Percentiles rank a stretch among this genome's conserved stretches.
Conservation (phyloP, 108 stramenopile genomes). For the Conticribra guillardii region DNA sequence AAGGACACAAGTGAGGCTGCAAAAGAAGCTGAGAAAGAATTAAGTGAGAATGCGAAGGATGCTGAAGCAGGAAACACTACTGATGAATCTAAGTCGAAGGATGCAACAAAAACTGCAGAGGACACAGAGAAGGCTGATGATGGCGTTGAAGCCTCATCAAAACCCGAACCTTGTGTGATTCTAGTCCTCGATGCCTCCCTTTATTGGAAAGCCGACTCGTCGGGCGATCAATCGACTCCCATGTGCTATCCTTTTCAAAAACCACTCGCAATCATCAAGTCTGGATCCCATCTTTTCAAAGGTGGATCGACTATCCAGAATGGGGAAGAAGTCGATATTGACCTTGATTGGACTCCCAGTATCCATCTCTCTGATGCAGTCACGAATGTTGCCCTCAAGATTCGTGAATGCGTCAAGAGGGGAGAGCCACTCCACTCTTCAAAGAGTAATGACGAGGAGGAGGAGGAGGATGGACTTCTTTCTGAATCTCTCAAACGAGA, state of each 20-base stretch:
- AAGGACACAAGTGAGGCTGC: neutral
- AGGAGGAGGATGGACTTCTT: slow-evolving; percentile 42
- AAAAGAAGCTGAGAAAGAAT: neutral
- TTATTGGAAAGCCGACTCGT: slow-evolving; percentile 52
- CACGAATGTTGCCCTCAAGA: slow-evolving; percentile 82
- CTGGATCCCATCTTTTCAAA: slow-evolving; percentile 64
- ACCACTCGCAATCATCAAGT: slow-evolving; percentile 68
- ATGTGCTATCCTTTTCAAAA: slow-evolving; percentile 78
- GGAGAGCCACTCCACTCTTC: slow-evolving; percentile 76
- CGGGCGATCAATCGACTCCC: slow-evolving; percentile 43
- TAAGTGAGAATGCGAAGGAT: neutral
- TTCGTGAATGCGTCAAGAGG: slow-evolving; percentile 75
- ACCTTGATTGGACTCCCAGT: slow-evolving; percentile 89
- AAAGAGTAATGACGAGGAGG: slow-evolving; percentile 27
- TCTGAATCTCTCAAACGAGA: slow-evolving; percentile 33
- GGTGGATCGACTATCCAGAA: slow-evolving; percentile 67
- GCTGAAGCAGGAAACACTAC: neutral
- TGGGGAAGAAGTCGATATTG: slow-evolving; percentile 74
- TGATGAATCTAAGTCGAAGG: neutral
- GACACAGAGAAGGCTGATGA: neutral
- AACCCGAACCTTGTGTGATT: slow-evolving; percentile 42
- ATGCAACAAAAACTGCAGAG: slow-evolving; percentile 2
- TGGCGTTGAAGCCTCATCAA: neutral
- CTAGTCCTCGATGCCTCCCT: slow-evolving; percentile 76
- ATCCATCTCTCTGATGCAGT: slow-evolving; percentile 84